Percentiles rank a stretch among this genome's conserved stretches.
Evolutionary conservation across 2,329 filamentous ascomycete species (phyloP).

Genomic region (Hymenoscyphus fructigenus): DNA sequence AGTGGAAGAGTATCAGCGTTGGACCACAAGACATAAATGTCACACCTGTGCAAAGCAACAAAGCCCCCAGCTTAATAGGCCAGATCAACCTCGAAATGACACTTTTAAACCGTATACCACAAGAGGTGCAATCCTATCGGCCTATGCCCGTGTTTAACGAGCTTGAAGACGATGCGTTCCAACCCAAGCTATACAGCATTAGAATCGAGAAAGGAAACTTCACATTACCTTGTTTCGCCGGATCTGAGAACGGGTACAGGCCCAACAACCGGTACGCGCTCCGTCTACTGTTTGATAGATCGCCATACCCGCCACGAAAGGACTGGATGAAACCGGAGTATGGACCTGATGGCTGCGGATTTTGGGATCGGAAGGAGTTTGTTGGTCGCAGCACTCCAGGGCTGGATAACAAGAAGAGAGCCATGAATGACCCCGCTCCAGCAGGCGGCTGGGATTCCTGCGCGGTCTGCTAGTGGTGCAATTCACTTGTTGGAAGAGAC

Average conservation of each 20-base stretch:
- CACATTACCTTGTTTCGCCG: slow-evolving; percentile 23
- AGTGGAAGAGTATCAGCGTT: slow-evolving; percentile 25
- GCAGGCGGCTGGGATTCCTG: not conserved
- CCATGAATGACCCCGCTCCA: slow-evolving; percentile 2
- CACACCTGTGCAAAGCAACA: not conserved
- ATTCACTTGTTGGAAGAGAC: too few species aligned
- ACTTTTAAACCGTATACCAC: slow-evolving; percentile 23
- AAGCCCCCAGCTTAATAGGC: slow-evolving; percentile 12
- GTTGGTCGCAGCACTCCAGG: slow-evolving; percentile 24
- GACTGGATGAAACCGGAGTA: slow-evolving; percentile 29
- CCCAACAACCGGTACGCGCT: slow-evolving; percentile 21
- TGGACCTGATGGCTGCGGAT: slow-evolving; percentile 24
- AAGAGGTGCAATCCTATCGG: slow-evolving; percentile 9
- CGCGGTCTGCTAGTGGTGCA: not conserved
- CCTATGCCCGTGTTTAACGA: slow-evolving; percentile 20
- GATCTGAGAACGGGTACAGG: slow-evolving; percentile 8
- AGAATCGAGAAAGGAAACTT: slow-evolving; percentile 33
- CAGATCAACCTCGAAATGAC: slow-evolving; percentile 26
- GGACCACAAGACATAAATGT: not conserved
- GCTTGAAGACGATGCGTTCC: slow-evolving; percentile 29
- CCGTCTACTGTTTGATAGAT: slow-evolving; percentile 33
- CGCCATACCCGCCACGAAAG: slow-evolving; percentile 32
- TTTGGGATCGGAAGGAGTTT: slow-evolving; percentile 31
- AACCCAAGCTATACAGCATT: slow-evolving; percentile 28
- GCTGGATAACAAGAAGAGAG: slow-evolving; percentile 18